phyloP scores from a whole-genome alignment of 1,284 basidiomycete genomes.

The Trametes polyzona region DNA sequence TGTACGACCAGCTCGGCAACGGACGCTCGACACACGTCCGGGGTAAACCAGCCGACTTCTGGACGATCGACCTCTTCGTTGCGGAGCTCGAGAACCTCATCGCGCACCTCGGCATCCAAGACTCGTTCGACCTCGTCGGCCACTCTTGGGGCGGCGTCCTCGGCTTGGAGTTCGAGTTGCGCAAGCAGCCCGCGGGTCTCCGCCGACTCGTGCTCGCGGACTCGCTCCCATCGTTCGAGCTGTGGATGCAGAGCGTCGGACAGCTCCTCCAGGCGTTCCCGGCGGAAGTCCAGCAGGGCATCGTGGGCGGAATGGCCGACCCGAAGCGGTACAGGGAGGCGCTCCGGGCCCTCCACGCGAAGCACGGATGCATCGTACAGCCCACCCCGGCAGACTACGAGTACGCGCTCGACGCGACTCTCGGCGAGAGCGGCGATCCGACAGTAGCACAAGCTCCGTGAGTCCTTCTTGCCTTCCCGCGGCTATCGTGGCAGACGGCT shows the following conservation, averaged over 20 bases:
- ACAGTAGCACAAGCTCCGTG: constrained; percentile 27
- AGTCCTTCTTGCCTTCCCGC: not conserved
- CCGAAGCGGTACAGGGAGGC: constrained; percentile 33
- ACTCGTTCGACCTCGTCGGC: constrained; percentile 37
- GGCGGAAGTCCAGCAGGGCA: constrained; percentile 30
- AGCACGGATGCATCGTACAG: constrained; percentile 32
- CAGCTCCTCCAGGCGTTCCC: constrained; percentile 30
- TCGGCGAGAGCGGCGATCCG: constrained; percentile 25
- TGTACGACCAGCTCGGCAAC: constrained; percentile 45
- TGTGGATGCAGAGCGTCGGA: constrained; percentile 31
- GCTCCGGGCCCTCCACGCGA: constrained; percentile 28
- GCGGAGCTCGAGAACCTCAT: constrained; percentile 40
- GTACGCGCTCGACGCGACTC: constrained; percentile 11
- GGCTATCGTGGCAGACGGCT: not conserved
- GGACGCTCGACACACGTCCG: constrained; percentile 38
- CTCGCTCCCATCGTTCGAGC: constrained; percentile 31
- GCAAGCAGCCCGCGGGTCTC: constrained; percentile 34
- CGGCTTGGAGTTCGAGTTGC: constrained; percentile 29
- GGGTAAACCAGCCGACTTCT: constrained; percentile 38
- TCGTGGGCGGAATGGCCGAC: constrained; percentile 30
- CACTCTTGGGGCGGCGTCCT: constrained; percentile 44
- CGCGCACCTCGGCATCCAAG: constrained; percentile 30
- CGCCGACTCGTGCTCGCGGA: constrained; percentile 36
- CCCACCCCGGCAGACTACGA: constrained; percentile 30
- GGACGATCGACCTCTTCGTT: constrained; percentile 40